Percentiles rank a stretch among this genome's conserved stretches.
These are phyloP conservation scores for Darksidea phi DNA, from an alignment of 495 filamentous ascomycete genomes.

Conservation along the genomic window DNA sequence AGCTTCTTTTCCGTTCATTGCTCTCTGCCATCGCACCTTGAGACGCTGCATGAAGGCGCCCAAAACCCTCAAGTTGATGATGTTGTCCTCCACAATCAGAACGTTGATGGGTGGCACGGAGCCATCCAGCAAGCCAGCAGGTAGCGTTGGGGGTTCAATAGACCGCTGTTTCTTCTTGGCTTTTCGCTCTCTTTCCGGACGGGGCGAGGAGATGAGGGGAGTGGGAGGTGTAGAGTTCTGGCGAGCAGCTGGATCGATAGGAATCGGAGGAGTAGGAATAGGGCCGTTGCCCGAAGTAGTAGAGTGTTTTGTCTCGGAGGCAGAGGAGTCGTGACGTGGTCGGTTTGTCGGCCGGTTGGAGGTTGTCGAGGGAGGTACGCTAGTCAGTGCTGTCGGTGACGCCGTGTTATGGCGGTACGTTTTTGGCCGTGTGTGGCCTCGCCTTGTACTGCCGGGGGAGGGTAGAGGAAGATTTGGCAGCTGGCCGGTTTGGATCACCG, in stretches of 20 bases:
- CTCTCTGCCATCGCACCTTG: constrained; percentile 96
- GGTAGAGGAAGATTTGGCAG: constrained; percentile 66
- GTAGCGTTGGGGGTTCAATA: constrained; percentile 50
- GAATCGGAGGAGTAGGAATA: constrained; percentile 58
- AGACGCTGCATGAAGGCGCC: constrained; percentile 96
- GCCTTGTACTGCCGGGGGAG: constrained; percentile 65
- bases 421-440: constrained; percentile 56
- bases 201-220: constrained; percentile 60
- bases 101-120: constrained; percentile 96
- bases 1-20: constrained; percentile 89
- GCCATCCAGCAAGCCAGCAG: constrained; percentile 71
- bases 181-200: constrained; percentile 45
- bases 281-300: constrained; percentile 48
- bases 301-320: constrained; percentile 38
- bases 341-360: constrained; percentile 27
- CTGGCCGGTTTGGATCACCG: constrained; percentile 75
- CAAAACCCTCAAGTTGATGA: constrained; percentile 89
- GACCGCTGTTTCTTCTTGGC: constrained; percentile 50
- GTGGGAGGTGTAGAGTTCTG: constrained; percentile 58
- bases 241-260: constrained; percentile 43
- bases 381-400: constrained; percentile 65
- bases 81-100: constrained; percentile 96
- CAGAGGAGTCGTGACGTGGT: constrained; percentile 41
- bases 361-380: constrained; percentile 37
- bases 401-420: constrained; percentile 71